Base-by-base conservation (phyloP, 2,329 filamentous ascomycete genomes). In the Ceratocystis huliohia region DNA sequence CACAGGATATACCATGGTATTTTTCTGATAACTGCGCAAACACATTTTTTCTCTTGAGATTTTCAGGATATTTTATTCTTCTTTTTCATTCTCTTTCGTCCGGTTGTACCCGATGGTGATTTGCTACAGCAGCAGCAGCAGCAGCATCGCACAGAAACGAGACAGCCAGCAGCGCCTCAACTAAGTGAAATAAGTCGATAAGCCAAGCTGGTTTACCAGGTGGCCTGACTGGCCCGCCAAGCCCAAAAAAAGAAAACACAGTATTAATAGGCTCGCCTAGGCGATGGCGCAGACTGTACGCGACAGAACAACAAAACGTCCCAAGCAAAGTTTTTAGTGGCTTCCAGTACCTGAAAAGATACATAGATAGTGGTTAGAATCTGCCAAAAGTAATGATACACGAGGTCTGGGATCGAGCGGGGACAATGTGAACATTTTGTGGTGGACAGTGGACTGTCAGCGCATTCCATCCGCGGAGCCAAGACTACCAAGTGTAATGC, bases 331-430 rank as follows among this genome's bases (percentile, higher is more conserved):
- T 45, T 67, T 66, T 44, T 50, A 67, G 63, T 63, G 53, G 45
- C 63, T 56, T 56, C 50, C 65, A 37, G 44, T 46, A 33, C 10
- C 22, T 45, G 17, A 41, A 25, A 22, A 28, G 33, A 44, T 66
- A 66, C 65, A 53, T 59, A 30, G 3, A 17, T 37, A 66, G 65
- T 53, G 65, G 30, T 3, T 22, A 8, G 20, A 13, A 13, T 2
- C 13, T n/a, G 3, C n/a, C 37, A 67, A 67, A 67, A 67, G 57
- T 67, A 67, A 57, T 20, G 2, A 30, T 10, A 63, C 65, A 57
- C 22, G 1, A 46, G 61, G 1, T 13, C 0, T 20, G 20, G 37
- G 3, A 13, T 13, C 3, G 13, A 13, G 37, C 10, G 3, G 37
- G 37, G 3, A 13, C 37, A 41, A 41, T 41, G 10, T 15, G 10